Evolutionary conservation across 2,329 filamentous ascomycete species (phyloP).

Genomic region (Rhytidhysteron rufulum): DNA sequence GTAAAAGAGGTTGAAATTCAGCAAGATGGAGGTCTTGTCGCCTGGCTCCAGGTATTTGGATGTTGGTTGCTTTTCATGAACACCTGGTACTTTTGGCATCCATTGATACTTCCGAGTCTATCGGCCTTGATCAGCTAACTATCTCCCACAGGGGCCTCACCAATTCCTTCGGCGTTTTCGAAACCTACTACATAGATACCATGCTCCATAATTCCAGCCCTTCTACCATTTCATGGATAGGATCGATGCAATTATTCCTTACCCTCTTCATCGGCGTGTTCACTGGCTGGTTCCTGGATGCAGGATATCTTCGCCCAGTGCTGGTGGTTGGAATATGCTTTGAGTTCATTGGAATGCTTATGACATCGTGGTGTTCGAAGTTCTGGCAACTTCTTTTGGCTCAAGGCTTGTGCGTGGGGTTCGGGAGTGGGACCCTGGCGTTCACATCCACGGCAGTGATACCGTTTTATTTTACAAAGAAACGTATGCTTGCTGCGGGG

Average conservation of each 20-base stretch:
- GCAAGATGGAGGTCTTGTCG: background rate
- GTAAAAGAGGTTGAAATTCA: no score
- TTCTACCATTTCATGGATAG: slow-evolving; percentile 47
- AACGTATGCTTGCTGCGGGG: slow-evolving; percentile 54
- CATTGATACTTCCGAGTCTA: background rate
- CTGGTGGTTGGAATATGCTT: slow-evolving; percentile 36
- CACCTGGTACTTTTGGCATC: background rate
- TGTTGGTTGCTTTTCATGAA: background rate
- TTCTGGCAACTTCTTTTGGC: slow-evolving; percentile 40
- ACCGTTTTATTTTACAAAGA: slow-evolving; percentile 54
- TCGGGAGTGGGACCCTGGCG: slow-evolving; percentile 14
- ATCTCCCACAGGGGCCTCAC: slow-evolving; percentile 7
- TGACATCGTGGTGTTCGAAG: slow-evolving; percentile 42
- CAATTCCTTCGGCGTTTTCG: slow-evolving; percentile 19
- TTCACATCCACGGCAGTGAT: slow-evolving; percentile 14
- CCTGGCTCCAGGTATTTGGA: background rate
- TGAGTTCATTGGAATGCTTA: slow-evolving; percentile 44
- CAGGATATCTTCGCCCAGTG: slow-evolving; percentile 41
- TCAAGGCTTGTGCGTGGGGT: slow-evolving; percentile 16
- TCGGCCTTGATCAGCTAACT: background rate
- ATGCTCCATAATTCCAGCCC: slow-evolving; percentile 6
- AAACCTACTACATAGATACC: slow-evolving; percentile 16
- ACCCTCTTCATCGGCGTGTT: slow-evolving; percentile 47
- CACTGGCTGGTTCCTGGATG: slow-evolving; percentile 45
- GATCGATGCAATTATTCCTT: slow-evolving; percentile 46